These are phyloP conservation scores for Datura wrightii DNA, from an alignment of 257 asterid species.

Conservation along the genomic window DNA sequence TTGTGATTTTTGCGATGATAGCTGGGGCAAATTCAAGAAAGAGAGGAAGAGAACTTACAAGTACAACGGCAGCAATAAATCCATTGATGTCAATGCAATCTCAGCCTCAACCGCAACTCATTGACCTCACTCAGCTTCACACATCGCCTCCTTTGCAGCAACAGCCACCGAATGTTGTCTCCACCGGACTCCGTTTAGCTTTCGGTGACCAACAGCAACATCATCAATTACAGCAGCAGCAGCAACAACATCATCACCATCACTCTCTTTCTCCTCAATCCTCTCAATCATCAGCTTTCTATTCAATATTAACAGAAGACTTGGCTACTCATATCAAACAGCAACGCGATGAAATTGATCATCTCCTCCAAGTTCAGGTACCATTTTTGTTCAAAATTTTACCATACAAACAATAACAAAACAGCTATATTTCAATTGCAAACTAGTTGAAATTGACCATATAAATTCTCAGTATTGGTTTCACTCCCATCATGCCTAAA, in stretches of 20 bases:
- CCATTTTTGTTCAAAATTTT: neutral
- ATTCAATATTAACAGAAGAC: conserved; percentile 44
- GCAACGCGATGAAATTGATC: conserved; percentile 52
- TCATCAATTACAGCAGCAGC: conserved; percentile 13
- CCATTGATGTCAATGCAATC: conserved; percentile 39
- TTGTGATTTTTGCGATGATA: neutral
- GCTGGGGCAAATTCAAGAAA: conserved; percentile 42
- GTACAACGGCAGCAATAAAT: conserved; percentile 31
- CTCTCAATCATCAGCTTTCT: conserved; percentile 47
- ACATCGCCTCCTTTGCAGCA: conserved; percentile 28
- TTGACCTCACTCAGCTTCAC: conserved; percentile 47
- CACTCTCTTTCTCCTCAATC: conserved; percentile 47
- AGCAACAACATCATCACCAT: conserved; percentile 25
- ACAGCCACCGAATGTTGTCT: conserved; percentile 41
- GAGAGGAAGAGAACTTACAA: conserved; percentile 43
- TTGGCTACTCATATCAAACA: conserved; percentile 47
- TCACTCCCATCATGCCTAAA: neutral
- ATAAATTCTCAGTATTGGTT: neutral
- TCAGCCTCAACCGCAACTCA: conserved; percentile 37
- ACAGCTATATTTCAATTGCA: neutral
- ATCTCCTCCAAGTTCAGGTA: conserved; percentile 37
- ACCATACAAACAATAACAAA: neutral
- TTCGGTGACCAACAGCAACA: conserved; percentile 41
- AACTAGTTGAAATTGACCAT: neutral
- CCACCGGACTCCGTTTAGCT: conserved; percentile 54